A percentile compares a stretch with the other conserved stretches of the same genome.
These are phyloP conservation scores for Sporobolomyces phaffii DNA, from an alignment of 768 basidiomycete genomes.

Conservation along the genomic window DNA sequence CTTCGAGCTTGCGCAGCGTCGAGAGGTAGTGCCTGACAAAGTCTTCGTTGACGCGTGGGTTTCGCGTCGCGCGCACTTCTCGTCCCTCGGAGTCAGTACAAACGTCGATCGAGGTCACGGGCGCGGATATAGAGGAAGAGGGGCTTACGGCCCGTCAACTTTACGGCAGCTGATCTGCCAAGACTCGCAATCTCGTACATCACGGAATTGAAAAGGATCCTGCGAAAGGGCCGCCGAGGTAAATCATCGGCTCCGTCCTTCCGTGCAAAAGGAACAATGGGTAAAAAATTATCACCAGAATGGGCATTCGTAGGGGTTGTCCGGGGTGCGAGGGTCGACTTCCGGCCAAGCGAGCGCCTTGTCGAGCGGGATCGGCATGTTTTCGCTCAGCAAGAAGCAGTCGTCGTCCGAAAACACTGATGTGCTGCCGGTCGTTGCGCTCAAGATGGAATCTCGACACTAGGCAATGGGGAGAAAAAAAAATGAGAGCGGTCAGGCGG, in stretches of 20 bases:
- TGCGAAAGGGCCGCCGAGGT: too few relatives aligned
- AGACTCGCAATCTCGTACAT: not conserved
- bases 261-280: too few relatives aligned
- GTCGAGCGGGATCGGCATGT: not conserved
- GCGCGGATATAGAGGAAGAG: not conserved
- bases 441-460: not conserved
- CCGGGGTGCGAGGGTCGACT: not conserved
- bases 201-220: not conserved
- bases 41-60: not conserved
- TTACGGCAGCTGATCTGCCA: not conserved
- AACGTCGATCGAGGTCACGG: too few relatives aligned
- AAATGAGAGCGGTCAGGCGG: too few relatives aligned
- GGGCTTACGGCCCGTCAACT: not conserved
- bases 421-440: not conserved
- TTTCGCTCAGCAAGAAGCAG: not conserved
- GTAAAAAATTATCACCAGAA: not conserved
- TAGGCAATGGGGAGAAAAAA: too few relatives aligned
- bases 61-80: conserved; percentile 4
- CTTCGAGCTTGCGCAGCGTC: not conserved
- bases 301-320: not conserved
- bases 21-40: not conserved
- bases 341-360: not conserved
- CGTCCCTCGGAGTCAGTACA: too few relatives aligned
- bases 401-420: conserved; percentile 2
- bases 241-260: too few relatives aligned